Percentiles rank a stretch among this genome's conserved stretches.
Evolutionary conservation across 805 yeast species (phyloP).

Genomic region (Danielia oregonensis): DNA sequence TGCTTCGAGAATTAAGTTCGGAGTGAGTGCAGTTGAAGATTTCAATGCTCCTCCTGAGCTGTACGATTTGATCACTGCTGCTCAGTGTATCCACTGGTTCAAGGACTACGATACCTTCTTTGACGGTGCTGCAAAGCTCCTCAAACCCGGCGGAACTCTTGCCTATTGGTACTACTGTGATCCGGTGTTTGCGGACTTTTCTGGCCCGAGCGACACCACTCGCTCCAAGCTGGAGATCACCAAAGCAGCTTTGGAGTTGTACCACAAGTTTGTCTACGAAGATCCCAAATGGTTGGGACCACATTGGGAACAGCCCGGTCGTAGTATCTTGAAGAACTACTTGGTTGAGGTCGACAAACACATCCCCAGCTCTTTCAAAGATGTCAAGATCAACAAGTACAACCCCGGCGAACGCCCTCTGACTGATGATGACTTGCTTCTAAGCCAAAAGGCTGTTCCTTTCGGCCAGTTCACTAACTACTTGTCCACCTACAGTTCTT

Average conservation of each 20-base stretch:
- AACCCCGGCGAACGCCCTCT: conserved; percentile 8
- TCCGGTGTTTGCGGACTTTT: conserved; percentile 30
- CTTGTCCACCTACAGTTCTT: conserved; percentile 67
- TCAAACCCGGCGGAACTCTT: conserved; percentile 16
- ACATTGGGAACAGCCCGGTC: conserved; percentile 87
- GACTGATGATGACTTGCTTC: conserved; percentile 22
- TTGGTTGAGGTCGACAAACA: conserved; percentile 40
- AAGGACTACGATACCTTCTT: conserved; percentile 15
- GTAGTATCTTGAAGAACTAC: conserved; percentile 46
- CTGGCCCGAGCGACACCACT: conserved; percentile 15
- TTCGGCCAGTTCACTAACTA: conserved; percentile 49
- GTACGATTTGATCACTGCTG: conserved; percentile 17
- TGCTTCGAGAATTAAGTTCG: conserved; percentile 25
- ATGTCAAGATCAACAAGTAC: conserved; percentile 29
- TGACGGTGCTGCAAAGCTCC: conserved; percentile 7
- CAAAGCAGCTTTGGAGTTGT: conserved; percentile 21
- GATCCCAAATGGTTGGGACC: conserved; percentile 51
- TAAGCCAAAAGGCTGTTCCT: conserved; percentile 32
- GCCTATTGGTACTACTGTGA: conserved; percentile 20
- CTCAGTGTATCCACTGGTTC: conserved; percentile 20
- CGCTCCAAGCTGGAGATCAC: conserved; percentile 13
- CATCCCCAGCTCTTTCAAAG: conserved; percentile 43
- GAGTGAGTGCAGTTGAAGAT: conserved; percentile 31
- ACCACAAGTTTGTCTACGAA: conserved; percentile 40
- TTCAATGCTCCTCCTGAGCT: conserved; percentile 17